phyloP scores from a whole-genome alignment of 371 early-diverging fungal species.

The Mortierella sp. region DNA sequence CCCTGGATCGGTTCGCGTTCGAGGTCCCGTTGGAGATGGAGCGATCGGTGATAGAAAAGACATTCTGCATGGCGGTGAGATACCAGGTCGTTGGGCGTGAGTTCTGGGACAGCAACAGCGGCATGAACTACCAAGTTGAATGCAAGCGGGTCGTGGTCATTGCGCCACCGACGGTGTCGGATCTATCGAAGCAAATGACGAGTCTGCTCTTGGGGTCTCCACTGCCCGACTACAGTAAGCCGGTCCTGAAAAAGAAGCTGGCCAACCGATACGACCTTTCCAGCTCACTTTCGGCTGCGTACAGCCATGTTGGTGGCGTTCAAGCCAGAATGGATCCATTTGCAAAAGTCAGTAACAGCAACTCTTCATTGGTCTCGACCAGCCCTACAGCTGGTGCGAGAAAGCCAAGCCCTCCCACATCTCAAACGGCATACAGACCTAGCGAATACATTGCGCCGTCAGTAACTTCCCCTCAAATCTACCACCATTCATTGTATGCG shows the following conservation, averaged over 20 bases:
- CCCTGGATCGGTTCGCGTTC: constrained; percentile 46
- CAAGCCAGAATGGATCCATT: too few species aligned
- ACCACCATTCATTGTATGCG: constrained; percentile 32
- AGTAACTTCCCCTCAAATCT: constrained; percentile 19
- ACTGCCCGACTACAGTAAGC: constrained; percentile 33
- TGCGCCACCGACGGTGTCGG: constrained; percentile 10
- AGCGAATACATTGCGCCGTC: constrained; percentile 41
- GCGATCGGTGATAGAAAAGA: constrained; percentile 24
- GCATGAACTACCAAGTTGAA: constrained; percentile 73
- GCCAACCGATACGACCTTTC: constrained; percentile 51
- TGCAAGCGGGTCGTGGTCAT: constrained; percentile 41
- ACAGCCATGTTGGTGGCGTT: constrained; percentile 3
- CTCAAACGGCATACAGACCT: constrained; percentile 34
- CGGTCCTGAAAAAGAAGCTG: constrained; percentile 30
- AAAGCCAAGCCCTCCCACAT: neutral
- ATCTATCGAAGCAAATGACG: constrained; percentile 31
- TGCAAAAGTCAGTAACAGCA: too few species aligned
- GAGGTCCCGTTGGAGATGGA: constrained; percentile 46
- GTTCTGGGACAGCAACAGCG: constrained; percentile 87
- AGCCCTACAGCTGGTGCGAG: neutral
- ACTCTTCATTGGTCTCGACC: neutral
- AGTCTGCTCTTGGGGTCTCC: constrained; percentile 17
- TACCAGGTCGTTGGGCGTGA: constrained; percentile 72
- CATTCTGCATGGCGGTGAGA: constrained; percentile 62
- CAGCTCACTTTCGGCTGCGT: constrained; percentile 48